These are phyloP conservation scores for Setaria italica DNA, from an alignment of 202 grass and related monocot species.

Conservation along the genomic window DNA sequence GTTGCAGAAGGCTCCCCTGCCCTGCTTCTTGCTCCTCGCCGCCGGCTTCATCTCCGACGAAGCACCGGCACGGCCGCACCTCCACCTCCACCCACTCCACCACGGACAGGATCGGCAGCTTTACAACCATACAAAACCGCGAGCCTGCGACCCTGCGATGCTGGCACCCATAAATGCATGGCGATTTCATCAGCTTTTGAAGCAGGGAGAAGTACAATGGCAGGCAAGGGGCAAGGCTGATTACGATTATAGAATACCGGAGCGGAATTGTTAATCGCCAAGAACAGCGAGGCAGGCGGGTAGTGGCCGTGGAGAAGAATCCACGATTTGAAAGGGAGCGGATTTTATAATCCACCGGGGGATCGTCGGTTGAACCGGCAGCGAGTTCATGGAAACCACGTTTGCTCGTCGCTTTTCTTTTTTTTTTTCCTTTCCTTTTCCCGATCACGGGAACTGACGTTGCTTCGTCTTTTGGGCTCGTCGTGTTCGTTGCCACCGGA, in stretches of 20 bases:
- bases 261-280: constrained; percentile 34
- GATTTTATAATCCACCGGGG: neutral
- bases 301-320: constrained; percentile 47
- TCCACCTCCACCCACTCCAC: neutral
- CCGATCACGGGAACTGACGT: constrained; percentile 43
- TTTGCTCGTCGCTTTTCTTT: constrained; percentile 16
- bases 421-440: neutral
- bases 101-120: constrained; percentile 26
- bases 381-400: constrained; percentile 56
- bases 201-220: constrained; percentile 10
- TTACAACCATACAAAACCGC: constrained; percentile 32
- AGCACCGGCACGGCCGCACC: neutral
- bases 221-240: neutral
- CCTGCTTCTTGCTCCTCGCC: constrained; percentile 44
- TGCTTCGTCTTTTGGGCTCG: constrained; percentile 38
- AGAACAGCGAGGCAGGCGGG: constrained; percentile 46
- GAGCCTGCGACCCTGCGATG: neutral
- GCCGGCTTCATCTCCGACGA: constrained; percentile 36
- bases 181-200: constrained; percentile 12
- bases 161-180: neutral
- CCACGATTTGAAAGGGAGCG: constrained; percentile 41
- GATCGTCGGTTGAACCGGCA: constrained; percentile 37
- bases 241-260: constrained; percentile 11
- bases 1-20: constrained; percentile 41
- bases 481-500: constrained; percentile 22